Percentiles rank a stretch among this genome's conserved stretches.
Evolutionary conservation across 2,329 filamentous ascomycete species (phyloP).

Genomic region (Scedosporium apiospermum): DNA sequence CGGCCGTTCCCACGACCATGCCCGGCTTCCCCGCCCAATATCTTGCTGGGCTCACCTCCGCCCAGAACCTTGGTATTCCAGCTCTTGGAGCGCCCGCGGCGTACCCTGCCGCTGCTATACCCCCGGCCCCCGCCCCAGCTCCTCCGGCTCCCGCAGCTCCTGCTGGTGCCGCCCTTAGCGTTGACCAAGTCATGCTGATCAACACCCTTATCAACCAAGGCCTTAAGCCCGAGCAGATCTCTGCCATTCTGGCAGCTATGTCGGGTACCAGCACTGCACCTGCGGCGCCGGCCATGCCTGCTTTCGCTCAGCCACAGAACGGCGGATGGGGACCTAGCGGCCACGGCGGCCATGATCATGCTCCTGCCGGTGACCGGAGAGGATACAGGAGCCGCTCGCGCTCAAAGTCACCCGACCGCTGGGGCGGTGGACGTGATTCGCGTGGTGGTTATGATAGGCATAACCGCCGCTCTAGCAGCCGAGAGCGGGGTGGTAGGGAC

Average conservation of each 20-base stretch:
- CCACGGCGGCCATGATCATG: constrained; percentile 1
- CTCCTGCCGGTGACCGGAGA: neutral
- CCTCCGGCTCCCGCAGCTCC: constrained; percentile 25
- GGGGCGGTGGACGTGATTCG: constrained; percentile 57
- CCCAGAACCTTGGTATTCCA: constrained; percentile 15
- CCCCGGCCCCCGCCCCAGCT: constrained; percentile 50
- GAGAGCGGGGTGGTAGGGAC: constrained; percentile 41
- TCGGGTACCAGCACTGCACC: constrained; percentile 26
- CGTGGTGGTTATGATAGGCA: constrained; percentile 56
- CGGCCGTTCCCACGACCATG: constrained; percentile 9
- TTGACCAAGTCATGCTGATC: constrained; percentile 61
- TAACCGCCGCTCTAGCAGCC: constrained; percentile 57
- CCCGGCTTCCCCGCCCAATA: neutral
- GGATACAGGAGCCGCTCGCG: constrained; percentile 48
- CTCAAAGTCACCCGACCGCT: constrained; percentile 70
- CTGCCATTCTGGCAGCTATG: constrained; percentile 44
- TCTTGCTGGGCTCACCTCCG: constrained; percentile 15
- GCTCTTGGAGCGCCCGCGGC: constrained; percentile 13
- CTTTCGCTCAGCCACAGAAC: constrained; percentile 30
- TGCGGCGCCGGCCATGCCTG: constrained; percentile 25
- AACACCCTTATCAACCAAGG: constrained; percentile 68
- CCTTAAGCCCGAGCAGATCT: constrained; percentile 69
- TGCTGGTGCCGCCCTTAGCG: constrained; percentile 24
- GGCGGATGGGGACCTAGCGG: neutral
- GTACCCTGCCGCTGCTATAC: constrained; percentile 35